Percentiles rank a stretch among this genome's conserved stretches.
Conservation (phyloP, 306 rosid species). For the Medicago truncatula region DNA sequence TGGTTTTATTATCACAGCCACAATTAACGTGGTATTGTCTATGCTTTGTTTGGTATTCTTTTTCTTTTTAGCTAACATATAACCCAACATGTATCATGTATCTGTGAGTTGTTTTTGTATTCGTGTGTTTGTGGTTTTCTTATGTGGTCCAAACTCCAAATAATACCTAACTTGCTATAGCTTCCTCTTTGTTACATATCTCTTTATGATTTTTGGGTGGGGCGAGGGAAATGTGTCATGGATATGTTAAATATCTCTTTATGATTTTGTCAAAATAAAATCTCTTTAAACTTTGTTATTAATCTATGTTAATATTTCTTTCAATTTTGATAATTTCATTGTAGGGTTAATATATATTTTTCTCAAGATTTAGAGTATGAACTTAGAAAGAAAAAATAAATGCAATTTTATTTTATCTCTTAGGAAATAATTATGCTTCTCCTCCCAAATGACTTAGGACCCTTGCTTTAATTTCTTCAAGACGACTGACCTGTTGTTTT, state of each 20-base stretch:
- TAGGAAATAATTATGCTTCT: too few species aligned
- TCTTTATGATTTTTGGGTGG: background rate
- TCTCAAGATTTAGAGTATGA: too few species aligned
- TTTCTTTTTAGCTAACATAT: constrained; percentile 27
- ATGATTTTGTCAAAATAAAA: too few species aligned
- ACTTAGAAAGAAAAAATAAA: too few species aligned
- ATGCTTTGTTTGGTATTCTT: background rate
- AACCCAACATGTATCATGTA: constrained; percentile 46
- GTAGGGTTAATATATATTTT: too few species aligned
- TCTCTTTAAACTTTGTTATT: too few species aligned
- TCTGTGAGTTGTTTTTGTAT: constrained; percentile 47
- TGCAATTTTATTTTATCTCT: too few species aligned
- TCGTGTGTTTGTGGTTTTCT: constrained; percentile 34
- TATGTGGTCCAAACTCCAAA: constrained; percentile 41
- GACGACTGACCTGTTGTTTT: too few species aligned
- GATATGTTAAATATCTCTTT: background rate
- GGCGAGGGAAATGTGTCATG: background rate
- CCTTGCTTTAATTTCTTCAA: too few species aligned
- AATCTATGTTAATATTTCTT: too few species aligned
- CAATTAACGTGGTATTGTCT: constrained; percentile 19
- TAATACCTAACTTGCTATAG: background rate
- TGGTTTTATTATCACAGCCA: constrained; percentile 9
- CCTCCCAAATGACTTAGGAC: too few species aligned
- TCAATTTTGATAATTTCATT: too few species aligned
- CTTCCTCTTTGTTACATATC: background rate